Evolutionary conservation across 2,329 filamentous ascomycete species (phyloP).

Genomic region (Ceratocystis destructans): DNA sequence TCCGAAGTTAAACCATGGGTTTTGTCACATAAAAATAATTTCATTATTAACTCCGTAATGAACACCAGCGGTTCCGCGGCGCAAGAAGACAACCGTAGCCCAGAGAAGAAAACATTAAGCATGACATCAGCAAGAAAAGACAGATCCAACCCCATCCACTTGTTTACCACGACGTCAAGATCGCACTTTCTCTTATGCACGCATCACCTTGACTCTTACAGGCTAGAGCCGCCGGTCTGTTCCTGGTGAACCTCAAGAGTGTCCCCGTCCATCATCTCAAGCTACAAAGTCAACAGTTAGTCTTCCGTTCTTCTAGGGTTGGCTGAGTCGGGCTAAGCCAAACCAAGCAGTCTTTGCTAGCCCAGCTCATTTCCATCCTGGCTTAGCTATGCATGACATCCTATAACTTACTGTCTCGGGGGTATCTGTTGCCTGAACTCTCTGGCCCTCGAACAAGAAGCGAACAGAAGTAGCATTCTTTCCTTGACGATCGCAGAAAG

Average conservation of each 20-base stretch:
- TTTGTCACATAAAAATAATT: neutral
- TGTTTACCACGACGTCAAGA: neutral
- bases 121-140: neutral
- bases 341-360: no score
- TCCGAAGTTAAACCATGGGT: neutral
- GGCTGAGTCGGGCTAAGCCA: no score
- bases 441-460: constrained; percentile 91
- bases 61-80: neutral
- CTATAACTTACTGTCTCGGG: constrained; percentile 66
- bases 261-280: constrained; percentile 94
- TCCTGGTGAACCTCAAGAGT: constrained; percentile 96
- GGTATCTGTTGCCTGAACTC: constrained; percentile 78
- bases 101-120: neutral
- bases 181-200: neutral
- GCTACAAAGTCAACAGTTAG: constrained; percentile 36
- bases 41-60: constrained; percentile 1
- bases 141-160: neutral
- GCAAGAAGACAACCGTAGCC: neutral
- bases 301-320: neutral
- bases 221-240: constrained; percentile 64
- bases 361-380: no score
- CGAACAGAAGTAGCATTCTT: constrained; percentile 74
- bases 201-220: neutral
- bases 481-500: constrained; percentile 92
- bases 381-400: no score